These are phyloP conservation scores for Colletotrichum eremochloae DNA, from an alignment of 2,329 filamentous ascomycete species.

Conservation along the genomic window DNA sequence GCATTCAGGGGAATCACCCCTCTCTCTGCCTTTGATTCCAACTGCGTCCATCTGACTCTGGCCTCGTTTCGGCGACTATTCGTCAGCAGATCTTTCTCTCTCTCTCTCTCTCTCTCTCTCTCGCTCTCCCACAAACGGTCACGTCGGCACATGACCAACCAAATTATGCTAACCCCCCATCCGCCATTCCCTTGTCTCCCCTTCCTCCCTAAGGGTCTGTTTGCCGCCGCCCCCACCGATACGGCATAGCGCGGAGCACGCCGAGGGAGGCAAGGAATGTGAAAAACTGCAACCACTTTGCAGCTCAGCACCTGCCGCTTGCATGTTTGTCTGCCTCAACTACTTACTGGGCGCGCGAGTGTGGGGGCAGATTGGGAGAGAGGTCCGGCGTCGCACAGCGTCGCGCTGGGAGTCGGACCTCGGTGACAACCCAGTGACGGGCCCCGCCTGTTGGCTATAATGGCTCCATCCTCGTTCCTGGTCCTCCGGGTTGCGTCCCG, in stretches of 20 bases:
- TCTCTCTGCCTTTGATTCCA: neutral
- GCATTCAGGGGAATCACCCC: neutral
- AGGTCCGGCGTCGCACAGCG: neutral
- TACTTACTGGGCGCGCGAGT: neutral
- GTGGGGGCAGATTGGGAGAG: neutral
- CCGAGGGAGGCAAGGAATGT: conserved; percentile 20
- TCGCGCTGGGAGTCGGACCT: neutral
- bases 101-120: neutral
- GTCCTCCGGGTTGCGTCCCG: conserved; percentile 18
- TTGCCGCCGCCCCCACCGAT: conserved; percentile 31
- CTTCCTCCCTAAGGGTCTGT: neutral
- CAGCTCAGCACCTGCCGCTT: neutral
- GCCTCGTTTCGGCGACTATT: neutral
- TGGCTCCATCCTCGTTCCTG: conserved; percentile 8
- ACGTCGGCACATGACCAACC: neutral
- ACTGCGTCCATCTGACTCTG: neutral
- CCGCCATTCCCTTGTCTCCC: no score
- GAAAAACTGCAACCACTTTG: conserved; percentile 11
- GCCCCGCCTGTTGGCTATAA: conserved; percentile 3
- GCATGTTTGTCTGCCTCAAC: neutral
- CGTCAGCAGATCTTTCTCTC: conserved; percentile 8
- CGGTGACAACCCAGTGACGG: conserved; percentile 28
- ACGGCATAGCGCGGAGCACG: conserved; percentile 28
- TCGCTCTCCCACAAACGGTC: neutral
- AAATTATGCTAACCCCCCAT: neutral